Conservation (phyloP, 169 alveolate genomes). For the Cryptosporidium ubiquitum region DNA sequence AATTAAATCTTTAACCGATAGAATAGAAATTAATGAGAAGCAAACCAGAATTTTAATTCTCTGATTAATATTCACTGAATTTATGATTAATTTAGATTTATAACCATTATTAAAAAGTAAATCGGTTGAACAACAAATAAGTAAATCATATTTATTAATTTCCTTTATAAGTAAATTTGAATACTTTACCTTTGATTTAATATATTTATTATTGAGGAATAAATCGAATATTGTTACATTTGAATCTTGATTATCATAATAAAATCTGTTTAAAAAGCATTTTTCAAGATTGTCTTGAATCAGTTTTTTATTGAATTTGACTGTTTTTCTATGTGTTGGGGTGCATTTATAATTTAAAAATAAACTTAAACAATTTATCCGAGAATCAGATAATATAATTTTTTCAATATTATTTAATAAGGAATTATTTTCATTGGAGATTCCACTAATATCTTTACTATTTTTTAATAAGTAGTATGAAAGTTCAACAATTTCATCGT, state of each 20-base stretch:
- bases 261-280: not conserved
- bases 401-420: not conserved
- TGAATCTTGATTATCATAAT: not conserved
- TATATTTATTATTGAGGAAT: not conserved
- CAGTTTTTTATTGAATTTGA: not conserved
- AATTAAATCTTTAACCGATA: not conserved
- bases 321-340: not conserved
- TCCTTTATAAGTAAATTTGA: not conserved
- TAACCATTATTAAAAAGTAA: slow-evolving; percentile 12
- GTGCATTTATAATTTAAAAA: not conserved
- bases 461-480: not conserved
- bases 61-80: slow-evolving; percentile 9
- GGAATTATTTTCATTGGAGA: not conserved
- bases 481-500: not conserved
- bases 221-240: not conserved
- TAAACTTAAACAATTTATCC: not conserved
- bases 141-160: slow-evolving; percentile 5
- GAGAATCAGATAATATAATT: not conserved
- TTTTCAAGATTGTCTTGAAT: not conserved
- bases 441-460: not conserved
- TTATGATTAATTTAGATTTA: not conserved
- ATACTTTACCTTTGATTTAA: not conserved
- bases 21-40: not conserved
- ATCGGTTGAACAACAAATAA: slow-evolving; percentile 25
- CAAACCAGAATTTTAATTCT: slow-evolving; percentile 5